These are phyloP conservation scores for Pseudogymnoascus sp. DNA, from an alignment of 2,329 filamentous ascomycete genomes.

Conservation along the genomic window DNA sequence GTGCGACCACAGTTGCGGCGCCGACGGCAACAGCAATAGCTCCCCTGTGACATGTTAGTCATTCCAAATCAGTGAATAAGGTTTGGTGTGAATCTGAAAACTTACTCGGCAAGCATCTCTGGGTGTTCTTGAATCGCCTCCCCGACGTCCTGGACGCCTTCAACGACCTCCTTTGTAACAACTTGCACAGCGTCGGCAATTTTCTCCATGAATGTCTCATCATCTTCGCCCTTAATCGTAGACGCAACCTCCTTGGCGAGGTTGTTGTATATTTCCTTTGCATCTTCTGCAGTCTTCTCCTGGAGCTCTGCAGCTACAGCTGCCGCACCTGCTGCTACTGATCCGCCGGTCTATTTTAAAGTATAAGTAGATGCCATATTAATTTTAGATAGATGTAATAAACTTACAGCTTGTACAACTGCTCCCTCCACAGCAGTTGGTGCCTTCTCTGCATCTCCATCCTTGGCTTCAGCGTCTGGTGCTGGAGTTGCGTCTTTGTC, in stretches of 20 bases:
- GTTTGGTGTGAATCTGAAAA: not conserved
- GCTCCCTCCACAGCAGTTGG: not conserved
- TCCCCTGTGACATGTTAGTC: conserved; percentile 13
- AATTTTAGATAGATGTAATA: not conserved
- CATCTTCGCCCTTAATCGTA: conserved; percentile 12
- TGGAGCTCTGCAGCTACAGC: not conserved
- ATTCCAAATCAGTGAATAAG: not conserved
- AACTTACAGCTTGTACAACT: not conserved
- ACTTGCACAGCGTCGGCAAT: conserved; percentile 15
- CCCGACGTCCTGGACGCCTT: conserved; percentile 17
- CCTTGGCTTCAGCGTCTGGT: not conserved
- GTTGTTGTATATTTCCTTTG: conserved; percentile 15
- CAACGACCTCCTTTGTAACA: conserved; percentile 16
- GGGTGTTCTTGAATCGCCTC: conserved; percentile 19
- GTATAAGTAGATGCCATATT: not conserved
- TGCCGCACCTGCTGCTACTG: conserved; percentile 9
- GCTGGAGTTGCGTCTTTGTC: not conserved
- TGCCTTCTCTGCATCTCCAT: not conserved
- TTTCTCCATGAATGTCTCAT: conserved; percentile 12
- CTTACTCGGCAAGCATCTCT: conserved; percentile 22
- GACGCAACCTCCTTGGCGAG: conserved; percentile 15
- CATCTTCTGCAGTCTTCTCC: conserved; percentile 11
- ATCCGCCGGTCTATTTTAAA: not conserved
- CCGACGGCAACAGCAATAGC: conserved; percentile 20
- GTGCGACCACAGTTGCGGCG: conserved; percentile 20